Conservation (phyloP, 305 asterid species). For the Coffea humblotiana region DNA sequence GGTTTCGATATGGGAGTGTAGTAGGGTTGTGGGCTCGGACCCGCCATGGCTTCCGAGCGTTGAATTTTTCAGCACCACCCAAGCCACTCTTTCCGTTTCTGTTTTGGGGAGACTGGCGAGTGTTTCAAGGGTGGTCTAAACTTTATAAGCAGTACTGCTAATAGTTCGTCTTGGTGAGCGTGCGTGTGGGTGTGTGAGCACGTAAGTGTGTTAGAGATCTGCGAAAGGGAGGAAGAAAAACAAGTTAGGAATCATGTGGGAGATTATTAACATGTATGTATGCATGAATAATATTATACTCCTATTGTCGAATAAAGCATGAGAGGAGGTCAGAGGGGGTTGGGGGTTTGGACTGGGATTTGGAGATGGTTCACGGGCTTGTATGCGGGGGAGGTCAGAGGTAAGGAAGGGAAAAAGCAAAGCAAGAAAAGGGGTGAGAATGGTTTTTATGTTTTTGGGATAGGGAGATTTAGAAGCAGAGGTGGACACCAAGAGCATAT, state of each 20-base stretch:
- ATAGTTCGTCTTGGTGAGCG: background rate
- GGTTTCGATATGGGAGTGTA: slow-evolving; percentile 71
- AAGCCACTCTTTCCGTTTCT: background rate
- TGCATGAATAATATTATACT: background rate
- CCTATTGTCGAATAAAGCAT: background rate
- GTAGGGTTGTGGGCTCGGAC: slow-evolving; percentile 54
- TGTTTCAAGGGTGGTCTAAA: background rate
- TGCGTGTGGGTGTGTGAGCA: background rate
- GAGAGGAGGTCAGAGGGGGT: background rate
- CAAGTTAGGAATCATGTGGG: slow-evolving; percentile 34
- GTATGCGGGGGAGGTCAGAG: background rate
- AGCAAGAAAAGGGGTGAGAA: too few species aligned
- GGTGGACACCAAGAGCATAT: too few species aligned
- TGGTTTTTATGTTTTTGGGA: too few species aligned
- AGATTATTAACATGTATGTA: background rate
- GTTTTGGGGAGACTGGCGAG: background rate
- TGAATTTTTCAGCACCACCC: background rate
- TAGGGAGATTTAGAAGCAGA: too few species aligned
- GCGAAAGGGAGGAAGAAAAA: slow-evolving; percentile 20
- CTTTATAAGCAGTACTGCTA: background rate
- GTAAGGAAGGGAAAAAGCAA: background rate
- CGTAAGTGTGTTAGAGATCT: slow-evolving; percentile 18
- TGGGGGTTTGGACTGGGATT: too few species aligned
- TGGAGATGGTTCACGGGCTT: too few species aligned
- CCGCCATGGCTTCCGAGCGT: slow-evolving; percentile 43